Evolutionary conservation across 345 rosid species (phyloP).

Genomic region (Ceriops tagal): DNA sequence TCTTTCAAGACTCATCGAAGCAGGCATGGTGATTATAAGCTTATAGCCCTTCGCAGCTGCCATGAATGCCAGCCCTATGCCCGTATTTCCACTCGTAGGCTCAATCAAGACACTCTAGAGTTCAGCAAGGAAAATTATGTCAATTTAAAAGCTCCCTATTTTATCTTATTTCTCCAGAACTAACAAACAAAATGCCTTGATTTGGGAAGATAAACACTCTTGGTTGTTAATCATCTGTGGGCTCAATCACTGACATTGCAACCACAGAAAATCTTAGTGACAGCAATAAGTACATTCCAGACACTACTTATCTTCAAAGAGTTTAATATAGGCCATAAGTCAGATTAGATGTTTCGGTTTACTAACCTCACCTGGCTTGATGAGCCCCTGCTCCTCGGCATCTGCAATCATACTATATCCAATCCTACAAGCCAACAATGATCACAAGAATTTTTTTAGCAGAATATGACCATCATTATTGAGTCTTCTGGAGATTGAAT

Average conservation of each 20-base stretch:
- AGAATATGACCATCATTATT: too few species aligned
- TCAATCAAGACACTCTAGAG: conserved; percentile 67
- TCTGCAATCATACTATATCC: conserved; percentile 74
- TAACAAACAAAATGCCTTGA: neutral
- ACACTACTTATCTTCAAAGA: too few species aligned
- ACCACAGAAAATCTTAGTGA: too few species aligned
- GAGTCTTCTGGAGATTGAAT: neutral
- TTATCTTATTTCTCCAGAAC: neutral
- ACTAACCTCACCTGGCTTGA: conserved; percentile 64
- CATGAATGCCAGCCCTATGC: conserved; percentile 70
- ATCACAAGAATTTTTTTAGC: neutral
- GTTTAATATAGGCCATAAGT: neutral
- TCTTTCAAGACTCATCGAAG: conserved; percentile 84
- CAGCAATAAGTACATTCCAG: too few species aligned
- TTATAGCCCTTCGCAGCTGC: conserved; percentile 75
- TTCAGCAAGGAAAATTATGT: conserved; percentile 6
- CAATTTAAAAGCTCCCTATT: conserved; percentile 10
- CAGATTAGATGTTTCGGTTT: conserved; percentile 1
- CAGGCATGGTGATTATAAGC: conserved; percentile 71
- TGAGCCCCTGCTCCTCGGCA: conserved; percentile 73
- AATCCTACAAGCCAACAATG: conserved; percentile 37
- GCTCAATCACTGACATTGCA: too few species aligned
- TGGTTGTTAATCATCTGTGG: too few species aligned
- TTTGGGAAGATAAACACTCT: too few species aligned
- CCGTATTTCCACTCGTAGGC: conserved; percentile 72